Base-by-base conservation (phyloP, 23 red algal species). In the Rhodosorus marinus region DNA sequence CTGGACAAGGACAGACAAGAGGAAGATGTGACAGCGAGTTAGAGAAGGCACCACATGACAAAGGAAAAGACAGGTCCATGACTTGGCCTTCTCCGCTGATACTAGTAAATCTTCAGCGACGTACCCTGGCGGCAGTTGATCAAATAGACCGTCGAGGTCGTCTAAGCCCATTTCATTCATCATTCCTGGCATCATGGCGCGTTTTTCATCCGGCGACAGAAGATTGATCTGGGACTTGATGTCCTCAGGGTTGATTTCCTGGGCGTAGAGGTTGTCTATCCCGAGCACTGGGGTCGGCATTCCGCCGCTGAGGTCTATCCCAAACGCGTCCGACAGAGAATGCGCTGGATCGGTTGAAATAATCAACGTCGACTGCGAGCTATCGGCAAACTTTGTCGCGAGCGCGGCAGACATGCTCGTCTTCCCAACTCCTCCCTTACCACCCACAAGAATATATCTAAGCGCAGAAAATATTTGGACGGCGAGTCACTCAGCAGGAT, bases 281-380 rank as follows among this genome's bases (percentile, higher is more conserved):
- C 54, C 55, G 34, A 77, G 48, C 19, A 93, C 74, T 33, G 66
- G 27, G 47, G 83, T 70, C 21, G 75, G 55, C 14, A 72, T 54
- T 14, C 86, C 86, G 48, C 68, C 57, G 0, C 52, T 57, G 11
- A 93, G 58, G 31, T 55, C 36, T 64, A 80, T 75, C 2, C 64
- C 86, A 67, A 93, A 93, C 30, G 72, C 67, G 49, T 93, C 86
- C 5, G 66, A 81, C 33, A 93, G 54, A 52, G 76, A 82, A 58
- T 93, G 86, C 32, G 86, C 86, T 28, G 86, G 86, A 52, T 93
- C 86, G 5, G 86, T 93, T 9, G 64, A 74, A 1, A 93, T 67
- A 34, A 93, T 82, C 7, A 93, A 42, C 23, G 75, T 82, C 1
- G 69, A 77, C 59, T 93, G 62, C 1, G 76, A 75, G 24, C 68